Percentiles rank a stretch among this genome's conserved stretches.
Conservation (phyloP, 179 eudicot species). For the Heliamphora pulchella region DNA sequence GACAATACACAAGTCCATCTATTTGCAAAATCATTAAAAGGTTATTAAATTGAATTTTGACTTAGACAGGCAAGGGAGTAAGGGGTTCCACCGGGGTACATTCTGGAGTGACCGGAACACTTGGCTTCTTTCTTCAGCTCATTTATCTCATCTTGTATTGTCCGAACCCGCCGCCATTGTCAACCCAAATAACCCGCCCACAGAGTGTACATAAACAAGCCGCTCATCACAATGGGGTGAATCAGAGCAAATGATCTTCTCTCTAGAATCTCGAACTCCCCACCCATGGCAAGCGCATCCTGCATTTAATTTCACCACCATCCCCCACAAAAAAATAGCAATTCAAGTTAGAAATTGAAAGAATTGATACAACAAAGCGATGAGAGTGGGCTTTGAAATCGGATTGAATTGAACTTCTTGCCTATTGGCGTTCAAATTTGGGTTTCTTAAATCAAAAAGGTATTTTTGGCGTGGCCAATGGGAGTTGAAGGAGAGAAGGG, state of each 20-base stretch:
- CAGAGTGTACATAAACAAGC: slow-evolving; percentile 60
- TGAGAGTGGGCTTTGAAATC: too few relatives aligned
- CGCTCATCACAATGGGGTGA: slow-evolving; percentile 74
- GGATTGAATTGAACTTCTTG: too few relatives aligned
- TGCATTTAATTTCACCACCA: slow-evolving; percentile 13
- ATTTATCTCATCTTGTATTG: slow-evolving; percentile 64
- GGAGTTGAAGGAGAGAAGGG: too few relatives aligned
- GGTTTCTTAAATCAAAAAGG: too few relatives aligned
- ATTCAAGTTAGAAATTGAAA: too few relatives aligned
- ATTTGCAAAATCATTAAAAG: too few relatives aligned
- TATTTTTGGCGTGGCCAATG: too few relatives aligned
- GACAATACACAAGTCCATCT: too few relatives aligned
- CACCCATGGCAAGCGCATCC: slow-evolving; percentile 72
- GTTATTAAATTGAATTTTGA: slow-evolving; percentile 38
- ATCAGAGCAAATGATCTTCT: slow-evolving; percentile 57
- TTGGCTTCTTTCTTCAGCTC: slow-evolving; percentile 86
- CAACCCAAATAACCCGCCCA: slow-evolving; percentile 94
- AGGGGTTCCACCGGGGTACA: slow-evolving; percentile 37
- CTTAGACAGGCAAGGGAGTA: slow-evolving; percentile 51
- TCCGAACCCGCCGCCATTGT: slow-evolving; percentile 92
- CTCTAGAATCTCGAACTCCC: slow-evolving; percentile 65
- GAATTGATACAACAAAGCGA: too few relatives aligned
- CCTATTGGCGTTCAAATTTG: too few relatives aligned
- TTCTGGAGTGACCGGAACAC: slow-evolving; percentile 60
- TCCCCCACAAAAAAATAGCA: too few relatives aligned